Evolutionary conservation across 1,139 yeast genomes (phyloP).

Genomic region (Lodderomyces theae): DNA sequence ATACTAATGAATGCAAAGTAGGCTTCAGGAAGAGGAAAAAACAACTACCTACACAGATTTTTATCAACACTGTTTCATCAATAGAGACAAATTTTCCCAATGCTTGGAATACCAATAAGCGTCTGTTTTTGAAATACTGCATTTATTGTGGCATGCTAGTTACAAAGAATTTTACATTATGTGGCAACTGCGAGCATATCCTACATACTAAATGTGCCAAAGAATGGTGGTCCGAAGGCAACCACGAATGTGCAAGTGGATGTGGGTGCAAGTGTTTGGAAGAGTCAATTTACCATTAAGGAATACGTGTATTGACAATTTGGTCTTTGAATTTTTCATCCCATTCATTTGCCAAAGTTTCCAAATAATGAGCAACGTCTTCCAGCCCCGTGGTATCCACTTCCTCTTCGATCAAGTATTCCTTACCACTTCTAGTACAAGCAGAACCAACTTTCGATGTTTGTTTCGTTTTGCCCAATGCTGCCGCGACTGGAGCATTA

Average conservation of each 20-base stretch:
- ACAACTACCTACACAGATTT: slow-evolving; percentile 19
- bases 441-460: slow-evolving; percentile 74
- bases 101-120: slow-evolving; percentile 33
- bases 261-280: slow-evolving; percentile 79
- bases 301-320: slow-evolving; percentile 47
- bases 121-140: slow-evolving; percentile 44
- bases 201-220: slow-evolving; percentile 76
- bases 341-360: slow-evolving; percentile 58
- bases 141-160: slow-evolving; percentile 64
- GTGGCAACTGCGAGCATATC: slow-evolving; percentile 75
- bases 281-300: slow-evolving; percentile 12
- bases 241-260: slow-evolving; percentile 73
- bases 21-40: slow-evolving; percentile 34
- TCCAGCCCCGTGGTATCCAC: slow-evolving; percentile 63
- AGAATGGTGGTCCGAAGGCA: slow-evolving; percentile 66
- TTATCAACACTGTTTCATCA: slow-evolving; percentile 26
- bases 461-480: slow-evolving; percentile 42
- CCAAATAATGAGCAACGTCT: slow-evolving; percentile 62
- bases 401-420: slow-evolving; percentile 52
- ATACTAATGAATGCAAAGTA: slow-evolving; percentile 40
- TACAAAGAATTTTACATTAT: slow-evolving; percentile 60
- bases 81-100: slow-evolving; percentile 23
- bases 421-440: slow-evolving; percentile 59
- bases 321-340: slow-evolving; percentile 61
- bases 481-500: slow-evolving; percentile 61